Evolutionary conservation across 805 yeast species (phyloP), one percentile per base, ranked within the genome.

Genomic region (Lachancea cidri): DNA sequence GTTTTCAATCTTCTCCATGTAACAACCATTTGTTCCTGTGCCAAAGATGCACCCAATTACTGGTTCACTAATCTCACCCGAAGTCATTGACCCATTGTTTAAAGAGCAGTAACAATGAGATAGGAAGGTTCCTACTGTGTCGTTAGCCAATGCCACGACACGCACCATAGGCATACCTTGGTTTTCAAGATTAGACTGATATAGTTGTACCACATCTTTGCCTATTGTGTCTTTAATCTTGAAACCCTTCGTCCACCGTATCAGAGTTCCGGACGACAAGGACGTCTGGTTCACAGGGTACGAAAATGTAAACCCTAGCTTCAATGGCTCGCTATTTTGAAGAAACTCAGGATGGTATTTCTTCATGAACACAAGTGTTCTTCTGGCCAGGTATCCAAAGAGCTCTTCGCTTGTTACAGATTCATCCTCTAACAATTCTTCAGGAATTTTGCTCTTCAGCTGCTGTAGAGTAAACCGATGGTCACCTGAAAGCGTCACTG

Each of bases 181-280:
- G 3, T 50, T 55, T 52, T 86, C 83, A 35, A 91, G 55, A 44
- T 85, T 83, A 9, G 63, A 60, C 64, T 93, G 98, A 46, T 87
- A 72, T 35, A 79, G 64, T 34, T 68, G 68, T 38, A 86, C 93
- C 33, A 93, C 83, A 60, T 91, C 97, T 57, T 81, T 70, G 41
- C 86, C 94, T 27, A 91, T 84, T 31, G 86, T 81, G 53, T 91
- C 98, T 20, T 76, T 75, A 52, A 93, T 82, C 55, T 85, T 79
- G 65, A 85, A 91, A 27, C 98, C 98, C 65, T 91, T 91, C 15
- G 98, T 88, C 98, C 98, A 91, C 64, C 98, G 81, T 38, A 91
- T 75, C 48, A 93, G 73, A 7, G 76, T 77, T 47, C 98, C 98
- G 5, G 79, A 69, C 58, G 79, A 76, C 51, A 93, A 68, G 2